phyloP scores from a whole-genome alignment of 352 stramenopile genomes.

The Blastocystis sp. region DNA sequence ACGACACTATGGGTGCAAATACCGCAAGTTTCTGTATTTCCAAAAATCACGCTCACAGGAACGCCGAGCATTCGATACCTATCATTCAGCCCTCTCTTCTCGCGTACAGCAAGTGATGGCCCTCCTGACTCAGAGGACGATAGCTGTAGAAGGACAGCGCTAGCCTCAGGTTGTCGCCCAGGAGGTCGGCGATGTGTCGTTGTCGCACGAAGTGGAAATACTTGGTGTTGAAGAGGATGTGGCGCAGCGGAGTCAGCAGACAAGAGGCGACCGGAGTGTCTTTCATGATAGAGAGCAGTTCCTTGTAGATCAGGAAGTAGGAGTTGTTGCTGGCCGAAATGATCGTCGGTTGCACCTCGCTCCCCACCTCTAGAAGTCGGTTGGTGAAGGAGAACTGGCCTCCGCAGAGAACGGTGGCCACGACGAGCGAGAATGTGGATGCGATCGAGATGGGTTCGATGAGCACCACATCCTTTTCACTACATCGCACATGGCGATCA shows the following conservation, averaged over 20 bases:
- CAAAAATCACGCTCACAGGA: constrained; percentile 47
- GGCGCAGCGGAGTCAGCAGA: background rate
- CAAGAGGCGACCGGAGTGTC: background rate
- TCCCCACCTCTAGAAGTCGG: background rate
- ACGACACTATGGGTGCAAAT: constrained; percentile 35
- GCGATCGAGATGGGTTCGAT: constrained; percentile 18
- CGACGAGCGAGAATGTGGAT: background rate
- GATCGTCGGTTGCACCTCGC: constrained; percentile 15
- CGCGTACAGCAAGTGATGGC: background rate
- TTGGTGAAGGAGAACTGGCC: constrained; percentile 42
- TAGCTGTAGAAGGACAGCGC: constrained; percentile 44
- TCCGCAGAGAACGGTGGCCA: background rate
- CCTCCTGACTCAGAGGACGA: constrained; percentile 14
- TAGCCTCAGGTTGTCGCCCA: constrained; percentile 28
- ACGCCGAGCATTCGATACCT: constrained; percentile 14
- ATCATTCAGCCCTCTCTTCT: background rate
- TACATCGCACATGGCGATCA: background rate
- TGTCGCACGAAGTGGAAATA: constrained; percentile 18
- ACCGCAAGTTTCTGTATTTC: constrained; percentile 41
- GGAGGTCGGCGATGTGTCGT: background rate
- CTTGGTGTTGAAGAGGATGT: constrained; percentile 2
- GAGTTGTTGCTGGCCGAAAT: constrained; percentile 9
- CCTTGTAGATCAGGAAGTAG: constrained; percentile 51
- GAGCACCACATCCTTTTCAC: constrained; percentile 16
- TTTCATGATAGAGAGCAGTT: background rate